Evolutionary conservation across 495 filamentous ascomycete genomes (phyloP), one percentile per base, ranked within the genome.

Genomic region (Hyaloscypha finlandica): DNA sequence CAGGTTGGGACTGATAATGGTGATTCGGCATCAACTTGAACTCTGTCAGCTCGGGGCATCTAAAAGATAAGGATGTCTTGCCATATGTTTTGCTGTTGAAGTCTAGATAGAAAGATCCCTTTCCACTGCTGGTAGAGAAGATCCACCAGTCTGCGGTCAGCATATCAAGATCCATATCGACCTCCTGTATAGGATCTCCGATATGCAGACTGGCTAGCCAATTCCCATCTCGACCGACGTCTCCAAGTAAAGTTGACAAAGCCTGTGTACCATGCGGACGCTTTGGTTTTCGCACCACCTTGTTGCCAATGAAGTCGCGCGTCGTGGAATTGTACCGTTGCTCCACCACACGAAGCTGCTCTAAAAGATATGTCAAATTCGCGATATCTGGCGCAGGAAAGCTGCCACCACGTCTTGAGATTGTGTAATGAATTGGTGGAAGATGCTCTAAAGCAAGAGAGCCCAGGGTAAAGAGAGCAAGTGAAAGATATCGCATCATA

Each of bases 141-240:
- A 68, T 39, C 16, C 16, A 68, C 51, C 48, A 68, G 37, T 68
- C 66, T 35, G 52, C 54, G 2, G 66, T 63, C 37, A 68, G 30
- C 66, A 68, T 68, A 30, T 68, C 60, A 29, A 68, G 29, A 59
- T 68, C 66, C 60, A 63, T 63, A 58, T 68, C 59, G 8, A 68
- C 60, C 8, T 58, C 29, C 33, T 63, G 59, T 20, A 39, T 20
- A 22, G 60, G 66, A 14, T 68, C 66, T 22, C 66, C 66, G 9
- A 68, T 57, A n/a, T 63, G 32, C 9, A 68, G 8, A 63, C 5
- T 60, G 5, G 59, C 59, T 52, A 63, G 63, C 66, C 66, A 68
- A 35, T 68, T 68, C 20, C 66, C 66, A 31, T 63, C 59, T 52
- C 59, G 39, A 8, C 66, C 66, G 9, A 68, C 66, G 12, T 68